Conservation (phyloP, 768 basidiomycete genomes). For the Macrolepiota albuminosa region DNA sequence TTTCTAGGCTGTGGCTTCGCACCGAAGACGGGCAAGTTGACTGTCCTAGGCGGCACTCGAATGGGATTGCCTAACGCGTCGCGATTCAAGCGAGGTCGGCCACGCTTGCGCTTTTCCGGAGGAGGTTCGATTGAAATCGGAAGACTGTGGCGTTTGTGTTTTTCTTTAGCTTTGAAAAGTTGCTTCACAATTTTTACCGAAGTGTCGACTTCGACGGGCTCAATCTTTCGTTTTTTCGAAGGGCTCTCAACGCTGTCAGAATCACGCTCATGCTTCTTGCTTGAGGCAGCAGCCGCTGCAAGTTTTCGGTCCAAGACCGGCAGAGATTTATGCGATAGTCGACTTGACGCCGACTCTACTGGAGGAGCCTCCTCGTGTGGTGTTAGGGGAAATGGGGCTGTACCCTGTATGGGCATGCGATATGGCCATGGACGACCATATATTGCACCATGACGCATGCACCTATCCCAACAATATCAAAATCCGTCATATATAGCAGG, state of each 20-base stretch:
- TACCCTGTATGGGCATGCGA: slow-evolving; percentile 48
- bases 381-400: slow-evolving; percentile 33
- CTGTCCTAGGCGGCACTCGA: slow-evolving; percentile 16
- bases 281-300: slow-evolving; percentile 28
- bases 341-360: slow-evolving; percentile 39
- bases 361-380: slow-evolving; percentile 50
- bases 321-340: slow-evolving; percentile 47
- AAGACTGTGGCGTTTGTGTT: slow-evolving; percentile 12
- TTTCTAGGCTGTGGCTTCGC: slow-evolving; percentile 51
- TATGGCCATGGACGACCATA: slow-evolving; percentile 70
- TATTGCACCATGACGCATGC: slow-evolving; percentile 77
- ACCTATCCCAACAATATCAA: slow-evolving; percentile 34
- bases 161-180: slow-evolving; percentile 6
- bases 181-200: slow-evolving; percentile 18
- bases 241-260: slow-evolving; percentile 33
- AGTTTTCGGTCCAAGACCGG: slow-evolving; percentile 54
- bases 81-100: slow-evolving; percentile 34
- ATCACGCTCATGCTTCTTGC: slow-evolving; percentile 26
- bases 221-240: slow-evolving; percentile 47
- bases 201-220: slow-evolving; percentile 26
- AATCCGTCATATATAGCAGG: slow-evolving; percentile 4
- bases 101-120: slow-evolving; percentile 33
- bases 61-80: slow-evolving; percentile 17
- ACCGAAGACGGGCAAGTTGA: slow-evolving; percentile 7
- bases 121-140: slow-evolving; percentile 8